Evolutionary conservation across 768 basidiomycete genomes (phyloP).

Genomic region (Lactifluus pinguis): DNA sequence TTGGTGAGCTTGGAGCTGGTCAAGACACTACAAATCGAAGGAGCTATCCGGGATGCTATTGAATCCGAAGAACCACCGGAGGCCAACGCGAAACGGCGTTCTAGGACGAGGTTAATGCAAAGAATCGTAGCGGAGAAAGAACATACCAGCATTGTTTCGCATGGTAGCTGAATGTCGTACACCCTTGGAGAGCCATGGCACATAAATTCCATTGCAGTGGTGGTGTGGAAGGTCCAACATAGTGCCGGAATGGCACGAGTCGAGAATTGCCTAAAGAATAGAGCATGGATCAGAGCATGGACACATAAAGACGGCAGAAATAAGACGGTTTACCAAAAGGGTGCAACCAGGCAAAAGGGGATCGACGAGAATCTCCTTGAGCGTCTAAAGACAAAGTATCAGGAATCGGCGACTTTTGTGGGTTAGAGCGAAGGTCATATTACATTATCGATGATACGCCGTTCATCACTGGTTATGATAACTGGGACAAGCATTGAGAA

Average conservation of each 20-base stretch:
- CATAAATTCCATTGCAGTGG: slow-evolving; percentile 20
- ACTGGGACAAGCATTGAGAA: background rate
- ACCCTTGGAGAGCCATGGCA: slow-evolving; percentile 21
- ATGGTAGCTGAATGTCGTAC: slow-evolving; percentile 15
- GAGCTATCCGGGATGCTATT: background rate
- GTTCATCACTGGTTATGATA: slow-evolving; percentile 6
- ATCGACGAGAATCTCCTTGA: slow-evolving; percentile 7
- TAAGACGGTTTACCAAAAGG: slow-evolving; percentile 4
- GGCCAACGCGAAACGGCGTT: background rate
- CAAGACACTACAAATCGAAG: background rate
- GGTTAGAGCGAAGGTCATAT: background rate
- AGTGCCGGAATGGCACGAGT: slow-evolving; percentile 23
- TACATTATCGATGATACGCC: slow-evolving; percentile 23
- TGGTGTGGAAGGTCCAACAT: slow-evolving; percentile 22
- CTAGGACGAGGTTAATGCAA: background rate
- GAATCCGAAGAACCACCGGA: background rate
- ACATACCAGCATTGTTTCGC: slow-evolving; percentile 13
- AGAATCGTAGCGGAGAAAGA: background rate
- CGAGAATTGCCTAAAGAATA: slow-evolving; percentile 19
- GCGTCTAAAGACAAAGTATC: slow-evolving; percentile 3
- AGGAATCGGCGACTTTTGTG: background rate
- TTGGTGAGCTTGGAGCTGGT: background rate
- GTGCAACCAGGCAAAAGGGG: slow-evolving; percentile 13
- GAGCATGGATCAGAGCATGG: too few species aligned
- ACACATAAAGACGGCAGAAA: background rate